phyloP scores from a whole-genome alignment of 371 early-diverging fungal species.

The Phascolomyces articulosus region DNA sequence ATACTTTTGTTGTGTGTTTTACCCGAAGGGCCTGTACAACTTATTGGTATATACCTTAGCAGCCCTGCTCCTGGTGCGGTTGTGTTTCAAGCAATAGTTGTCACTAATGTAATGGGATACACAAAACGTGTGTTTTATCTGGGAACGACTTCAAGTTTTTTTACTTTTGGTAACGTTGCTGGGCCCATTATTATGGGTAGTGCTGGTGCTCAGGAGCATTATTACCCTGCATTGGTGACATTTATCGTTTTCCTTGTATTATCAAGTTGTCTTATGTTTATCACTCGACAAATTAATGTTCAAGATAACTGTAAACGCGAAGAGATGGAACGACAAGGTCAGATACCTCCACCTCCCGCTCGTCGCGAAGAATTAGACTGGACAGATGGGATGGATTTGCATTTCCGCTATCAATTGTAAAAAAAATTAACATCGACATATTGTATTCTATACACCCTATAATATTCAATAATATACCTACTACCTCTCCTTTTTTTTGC shows the following conservation, averaged over 20 bases:
- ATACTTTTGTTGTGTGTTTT: conserved; percentile 9
- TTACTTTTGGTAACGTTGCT: conserved; percentile 6
- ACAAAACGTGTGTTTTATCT: conserved; percentile 15
- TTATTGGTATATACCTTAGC: conserved; percentile 3
- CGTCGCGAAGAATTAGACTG: conserved; percentile 24
- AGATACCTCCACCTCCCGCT: background rate
- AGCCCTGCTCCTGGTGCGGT: background rate
- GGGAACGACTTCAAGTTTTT: background rate
- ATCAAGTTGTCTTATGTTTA: background rate
- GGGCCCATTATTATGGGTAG: conserved; percentile 16
- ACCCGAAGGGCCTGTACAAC: background rate
- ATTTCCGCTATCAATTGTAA: conserved; percentile 37
- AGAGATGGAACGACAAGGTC: background rate
- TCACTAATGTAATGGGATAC: conserved; percentile 4
- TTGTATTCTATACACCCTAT: no score
- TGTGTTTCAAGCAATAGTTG: background rate
- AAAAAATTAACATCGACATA: no score
- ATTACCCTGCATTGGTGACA: conserved; percentile 25
- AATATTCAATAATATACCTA: no score
- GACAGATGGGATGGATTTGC: conserved; percentile 35
- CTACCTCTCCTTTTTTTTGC: no score
- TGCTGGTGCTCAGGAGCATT: conserved; percentile 10
- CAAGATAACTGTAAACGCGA: conserved; percentile 18
- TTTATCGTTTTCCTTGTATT: conserved; percentile 14
- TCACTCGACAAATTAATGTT: conserved; percentile 23